A percentile compares a stretch with the other conserved stretches of the same genome.
Evolutionary conservation across 116 monocot species (phyloP).

Genomic region (Posidonia oceanica): DNA sequence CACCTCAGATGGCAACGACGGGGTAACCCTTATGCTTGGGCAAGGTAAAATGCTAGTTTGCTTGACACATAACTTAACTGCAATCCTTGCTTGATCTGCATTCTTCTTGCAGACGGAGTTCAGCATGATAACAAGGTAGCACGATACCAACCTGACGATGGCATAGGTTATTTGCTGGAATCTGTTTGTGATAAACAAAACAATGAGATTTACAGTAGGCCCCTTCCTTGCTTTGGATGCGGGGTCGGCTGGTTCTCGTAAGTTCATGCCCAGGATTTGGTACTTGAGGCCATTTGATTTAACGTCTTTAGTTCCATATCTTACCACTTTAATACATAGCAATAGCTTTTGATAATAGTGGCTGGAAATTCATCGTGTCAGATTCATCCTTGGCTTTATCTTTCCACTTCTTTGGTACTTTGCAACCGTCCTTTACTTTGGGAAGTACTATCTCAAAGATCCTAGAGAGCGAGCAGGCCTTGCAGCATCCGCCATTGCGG

Average conservation of each 20-base stretch:
- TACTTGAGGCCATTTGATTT: neutral
- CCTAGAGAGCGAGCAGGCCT: slow-evolving; percentile 69
- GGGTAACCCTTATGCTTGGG: neutral
- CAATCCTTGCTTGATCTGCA: too few species aligned
- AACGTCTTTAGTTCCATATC: too few species aligned
- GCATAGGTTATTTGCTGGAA: too few species aligned
- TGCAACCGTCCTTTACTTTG: slow-evolving; percentile 48
- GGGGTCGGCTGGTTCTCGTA: slow-evolving; percentile 76
- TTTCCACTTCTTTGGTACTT: slow-evolving; percentile 68
- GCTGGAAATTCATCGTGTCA: slow-evolving; percentile 7
- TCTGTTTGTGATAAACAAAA: neutral
- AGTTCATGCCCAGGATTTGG: slow-evolving; percentile 14
- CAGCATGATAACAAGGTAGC: neutral
- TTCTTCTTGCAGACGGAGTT: neutral
- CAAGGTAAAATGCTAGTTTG: too few species aligned
- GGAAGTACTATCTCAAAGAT: slow-evolving; percentile 49
- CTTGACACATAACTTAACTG: too few species aligned
- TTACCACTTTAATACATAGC: too few species aligned
- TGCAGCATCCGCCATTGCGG: slow-evolving; percentile 57
- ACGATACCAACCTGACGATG: neutral
- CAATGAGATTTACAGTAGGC: slow-evolving; percentile 30
- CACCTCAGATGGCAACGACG: neutral
- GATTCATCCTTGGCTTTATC: slow-evolving; percentile 53
- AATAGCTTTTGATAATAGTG: neutral
- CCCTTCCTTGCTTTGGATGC: slow-evolving; percentile 64